Conservation (phyloP, 148 eudicot species). For the Cornus controversa region DNA sequence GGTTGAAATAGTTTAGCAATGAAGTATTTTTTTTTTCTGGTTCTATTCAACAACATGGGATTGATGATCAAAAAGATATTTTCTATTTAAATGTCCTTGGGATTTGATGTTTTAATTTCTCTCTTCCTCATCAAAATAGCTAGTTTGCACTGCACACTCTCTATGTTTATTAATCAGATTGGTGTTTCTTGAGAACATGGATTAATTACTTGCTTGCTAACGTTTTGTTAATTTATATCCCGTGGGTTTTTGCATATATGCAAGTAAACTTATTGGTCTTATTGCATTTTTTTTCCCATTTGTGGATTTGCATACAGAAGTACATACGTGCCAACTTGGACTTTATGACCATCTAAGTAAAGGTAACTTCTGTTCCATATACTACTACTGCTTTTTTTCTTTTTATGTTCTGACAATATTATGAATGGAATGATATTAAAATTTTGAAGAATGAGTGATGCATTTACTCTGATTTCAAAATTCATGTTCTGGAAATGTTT, state of each 20-base stretch:
- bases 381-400: not conserved
- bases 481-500: not conserved
- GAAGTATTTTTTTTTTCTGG: too few species aligned
- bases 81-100: not conserved
- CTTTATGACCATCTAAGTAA: constrained; percentile 38
- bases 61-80: not conserved
- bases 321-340: constrained; percentile 48
- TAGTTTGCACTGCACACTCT: not conserved
- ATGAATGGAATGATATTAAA: not conserved
- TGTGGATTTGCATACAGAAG: constrained; percentile 28
- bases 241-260: not conserved
- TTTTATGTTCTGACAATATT: not conserved
- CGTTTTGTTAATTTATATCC: not conserved
- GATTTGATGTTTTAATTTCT: not conserved
- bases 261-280: constrained; percentile 1
- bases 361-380: constrained; percentile 18
- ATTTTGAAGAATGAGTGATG: not conserved
- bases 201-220: constrained; percentile 1
- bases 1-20: not conserved
- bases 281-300: not conserved
- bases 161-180: not conserved
- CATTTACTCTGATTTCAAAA: not conserved
- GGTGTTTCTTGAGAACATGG: not conserved
- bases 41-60: not conserved
- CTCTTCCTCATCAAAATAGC: not conserved